Percentiles rank a stretch among this genome's conserved stretches.
Evolutionary conservation across 306 rosid genomes (phyloP).

Genomic region (Lotus japonicus): DNA sequence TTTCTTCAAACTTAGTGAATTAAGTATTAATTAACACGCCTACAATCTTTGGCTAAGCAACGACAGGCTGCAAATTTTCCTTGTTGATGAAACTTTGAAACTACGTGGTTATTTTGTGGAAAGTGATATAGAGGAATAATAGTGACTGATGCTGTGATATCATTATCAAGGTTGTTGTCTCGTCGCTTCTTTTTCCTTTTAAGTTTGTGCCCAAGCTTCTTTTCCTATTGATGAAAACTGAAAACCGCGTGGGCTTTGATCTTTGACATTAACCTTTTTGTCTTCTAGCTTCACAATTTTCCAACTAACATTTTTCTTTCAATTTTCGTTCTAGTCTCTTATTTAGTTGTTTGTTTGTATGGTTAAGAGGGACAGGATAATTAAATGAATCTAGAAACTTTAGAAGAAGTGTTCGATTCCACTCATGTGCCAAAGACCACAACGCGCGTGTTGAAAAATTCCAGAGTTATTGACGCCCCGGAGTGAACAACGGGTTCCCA

Average conservation of each 20-base stretch:
- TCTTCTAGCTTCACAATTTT: background rate
- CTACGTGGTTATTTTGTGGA: slow-evolving; percentile 17
- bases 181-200: background rate
- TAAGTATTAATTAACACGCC: too few species aligned
- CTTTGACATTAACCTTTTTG: background rate
- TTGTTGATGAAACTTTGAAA: slow-evolving; percentile 3
- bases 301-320: too few species aligned
- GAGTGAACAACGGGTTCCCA: too few species aligned
- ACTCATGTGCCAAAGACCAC: background rate
- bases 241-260: background rate
- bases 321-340: too few species aligned
- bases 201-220: background rate
- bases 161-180: background rate
- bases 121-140: background rate
- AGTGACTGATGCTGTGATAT: too few species aligned
- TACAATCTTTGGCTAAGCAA: too few species aligned
- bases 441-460: too few species aligned
- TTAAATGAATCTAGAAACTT: background rate
- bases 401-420: background rate
- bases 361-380: too few species aligned
- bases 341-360: too few species aligned
- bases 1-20: too few species aligned
- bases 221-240: background rate
- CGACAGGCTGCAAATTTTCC: slow-evolving; percentile 19
- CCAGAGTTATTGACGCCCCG: too few species aligned